Conservation (phyloP, 2,329 filamentous ascomycete species). For the Zopfia rhizophila region DNA sequence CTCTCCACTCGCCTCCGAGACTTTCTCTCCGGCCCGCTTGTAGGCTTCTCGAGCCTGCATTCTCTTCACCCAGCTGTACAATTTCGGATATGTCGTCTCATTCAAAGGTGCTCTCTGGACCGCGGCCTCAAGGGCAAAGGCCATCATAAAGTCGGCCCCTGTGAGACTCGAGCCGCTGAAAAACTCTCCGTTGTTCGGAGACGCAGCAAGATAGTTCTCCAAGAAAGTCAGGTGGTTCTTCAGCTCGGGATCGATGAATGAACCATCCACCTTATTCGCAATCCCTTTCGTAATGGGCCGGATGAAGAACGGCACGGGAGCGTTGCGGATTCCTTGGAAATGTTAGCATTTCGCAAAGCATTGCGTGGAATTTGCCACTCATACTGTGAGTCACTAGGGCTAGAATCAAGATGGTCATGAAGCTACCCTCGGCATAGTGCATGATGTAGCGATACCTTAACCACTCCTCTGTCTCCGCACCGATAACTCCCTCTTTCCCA, state of each 20-base stretch:
- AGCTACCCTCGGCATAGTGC: conserved; percentile 85
- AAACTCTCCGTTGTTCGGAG: conserved; percentile 61
- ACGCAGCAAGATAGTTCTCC: conserved; percentile 60
- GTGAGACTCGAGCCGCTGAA: conserved; percentile 62
- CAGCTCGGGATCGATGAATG: conserved; percentile 60
- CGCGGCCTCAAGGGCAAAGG: conserved; percentile 62
- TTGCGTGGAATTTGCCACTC: conserved; percentile 29
- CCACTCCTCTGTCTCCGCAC: conserved; percentile 69
- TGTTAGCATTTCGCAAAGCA: conserved; percentile 20
- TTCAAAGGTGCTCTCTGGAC: conserved; percentile 49
- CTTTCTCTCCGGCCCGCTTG: conserved; percentile 60
- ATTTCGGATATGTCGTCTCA: conserved; percentile 57
- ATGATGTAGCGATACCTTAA: conserved; percentile 68
- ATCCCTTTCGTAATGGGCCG: conserved; percentile 70
- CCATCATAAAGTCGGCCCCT: conserved; percentile 64
- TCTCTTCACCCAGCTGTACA: conserved; percentile 58
- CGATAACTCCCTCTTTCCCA: conserved; percentile 65
- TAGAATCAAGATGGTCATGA: conserved; percentile 78
- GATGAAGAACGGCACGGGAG: conserved; percentile 74
- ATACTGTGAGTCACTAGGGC: conserved; percentile 69
- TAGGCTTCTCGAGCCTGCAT: conserved; percentile 59
- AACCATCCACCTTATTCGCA: conserved; percentile 57
- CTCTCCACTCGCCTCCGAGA: conserved; percentile 56
- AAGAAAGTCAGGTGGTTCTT: conserved; percentile 62
- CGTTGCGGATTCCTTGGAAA: conserved; percentile 55